Evolutionary conservation across 2,329 filamentous ascomycete genomes (phyloP).

Genomic region (Delphinella strobiligena): DNA sequence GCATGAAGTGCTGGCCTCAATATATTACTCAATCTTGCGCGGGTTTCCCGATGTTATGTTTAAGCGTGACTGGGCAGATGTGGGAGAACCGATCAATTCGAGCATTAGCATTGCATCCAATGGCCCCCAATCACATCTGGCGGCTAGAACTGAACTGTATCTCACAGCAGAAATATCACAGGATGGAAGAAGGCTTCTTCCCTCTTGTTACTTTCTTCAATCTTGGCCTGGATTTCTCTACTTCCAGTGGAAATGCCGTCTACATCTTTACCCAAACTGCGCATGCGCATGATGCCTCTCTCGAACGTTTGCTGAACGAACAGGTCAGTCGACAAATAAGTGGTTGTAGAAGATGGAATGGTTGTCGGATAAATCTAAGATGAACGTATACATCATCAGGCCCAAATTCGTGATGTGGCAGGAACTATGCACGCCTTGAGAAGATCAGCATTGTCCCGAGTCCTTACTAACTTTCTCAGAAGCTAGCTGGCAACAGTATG

Average conservation of each 20-base stretch:
- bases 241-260: background rate
- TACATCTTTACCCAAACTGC: background rate
- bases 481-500: conserved; percentile 8
- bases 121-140: background rate
- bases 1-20: background rate
- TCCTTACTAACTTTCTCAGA: background rate
- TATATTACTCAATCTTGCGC: background rate
- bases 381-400: too few relatives aligned
- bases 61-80: background rate
- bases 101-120: background rate
- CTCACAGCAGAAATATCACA: background rate
- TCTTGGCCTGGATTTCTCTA: background rate
- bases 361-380: too few relatives aligned
- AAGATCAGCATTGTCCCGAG: background rate
- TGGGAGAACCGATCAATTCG: background rate
- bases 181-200: background rate
- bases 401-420: background rate
- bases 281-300: background rate
- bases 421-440: background rate
- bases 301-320: background rate
- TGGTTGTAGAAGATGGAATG: too few relatives aligned
- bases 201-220: background rate
- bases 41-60: background rate
- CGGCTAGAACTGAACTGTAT: background rate
- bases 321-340: too few relatives aligned